phyloP scores from a whole-genome alignment of 495 filamentous ascomycete genomes.

The Penicillium taxi region DNA sequence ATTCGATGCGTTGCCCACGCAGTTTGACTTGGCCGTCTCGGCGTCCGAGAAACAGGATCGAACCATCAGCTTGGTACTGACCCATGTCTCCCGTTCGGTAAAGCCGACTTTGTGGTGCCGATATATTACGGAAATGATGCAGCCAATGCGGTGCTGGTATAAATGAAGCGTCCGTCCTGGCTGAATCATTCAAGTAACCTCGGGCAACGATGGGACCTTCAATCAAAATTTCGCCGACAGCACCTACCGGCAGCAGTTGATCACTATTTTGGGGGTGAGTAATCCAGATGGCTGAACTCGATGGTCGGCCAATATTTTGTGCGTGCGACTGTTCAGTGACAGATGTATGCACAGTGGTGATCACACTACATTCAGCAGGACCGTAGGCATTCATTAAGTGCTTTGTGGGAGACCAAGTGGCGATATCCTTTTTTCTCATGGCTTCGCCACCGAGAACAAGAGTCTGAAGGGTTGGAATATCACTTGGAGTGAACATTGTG shows the following conservation, averaged over 20 bases:
- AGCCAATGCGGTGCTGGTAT: neutral
- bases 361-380: neutral
- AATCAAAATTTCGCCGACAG: neutral
- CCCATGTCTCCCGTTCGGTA: conserved; percentile 23
- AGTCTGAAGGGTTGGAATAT: no score
- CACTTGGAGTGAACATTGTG: no score
- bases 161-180: neutral
- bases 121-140: no score
- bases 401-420: neutral
- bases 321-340: neutral
- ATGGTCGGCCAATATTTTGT: neutral
- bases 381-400: neutral
- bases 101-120: conserved; percentile 10
- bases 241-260: neutral
- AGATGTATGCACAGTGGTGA: neutral
- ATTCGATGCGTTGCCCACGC: conserved; percentile 30
- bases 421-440: neutral
- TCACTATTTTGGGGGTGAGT: neutral
- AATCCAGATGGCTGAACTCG: neutral
- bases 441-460: no score
- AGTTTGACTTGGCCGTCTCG: conserved; percentile 14
- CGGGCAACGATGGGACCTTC: neutral
- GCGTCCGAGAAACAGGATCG: conserved; percentile 5
- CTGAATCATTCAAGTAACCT: neutral
- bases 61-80: conserved; percentile 4